Conservation (phyloP, 2,329 filamentous ascomycete genomes). For the Trichoderma sp. region DNA sequence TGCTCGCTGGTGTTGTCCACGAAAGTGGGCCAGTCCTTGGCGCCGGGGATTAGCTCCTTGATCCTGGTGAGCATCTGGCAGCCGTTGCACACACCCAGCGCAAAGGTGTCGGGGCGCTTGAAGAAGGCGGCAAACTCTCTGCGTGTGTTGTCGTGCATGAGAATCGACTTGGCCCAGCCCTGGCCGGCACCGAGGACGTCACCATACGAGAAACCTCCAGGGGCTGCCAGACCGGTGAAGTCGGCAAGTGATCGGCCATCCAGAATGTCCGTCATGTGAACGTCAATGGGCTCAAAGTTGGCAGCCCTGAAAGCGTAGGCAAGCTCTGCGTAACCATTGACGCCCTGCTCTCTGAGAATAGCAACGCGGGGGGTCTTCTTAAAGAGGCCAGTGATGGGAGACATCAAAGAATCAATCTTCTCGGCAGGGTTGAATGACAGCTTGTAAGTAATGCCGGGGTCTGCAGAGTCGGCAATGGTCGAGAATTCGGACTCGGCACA, state of each 20-base stretch:
- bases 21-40: conserved; percentile 82
- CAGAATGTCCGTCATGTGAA: conserved; percentile 95
- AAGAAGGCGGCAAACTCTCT: conserved; percentile 86
- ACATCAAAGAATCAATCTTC: conserved; percentile 66
- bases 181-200: conserved; percentile 86
- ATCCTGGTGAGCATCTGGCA: conserved; percentile 87
- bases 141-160: conserved; percentile 77
- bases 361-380: conserved; percentile 73
- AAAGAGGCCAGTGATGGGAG: conserved; percentile 55
- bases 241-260: conserved; percentile 76
- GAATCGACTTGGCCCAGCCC: conserved; percentile 92
- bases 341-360: conserved; percentile 91
- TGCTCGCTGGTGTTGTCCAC: conserved; percentile 83
- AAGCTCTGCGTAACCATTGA: conserved; percentile 97
- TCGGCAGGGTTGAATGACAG: conserved; percentile 81
- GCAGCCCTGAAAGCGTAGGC: conserved; percentile 92
- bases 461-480: conserved; percentile 71
- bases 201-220: conserved; percentile 95
- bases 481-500: conserved; percentile 85
- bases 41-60: conserved; percentile 84
- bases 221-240: conserved; percentile 90
- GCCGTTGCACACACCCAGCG: conserved; percentile 94
- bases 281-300: conserved; percentile 88
- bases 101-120: conserved; percentile 83
- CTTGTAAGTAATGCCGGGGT: conserved; percentile 84